Evolutionary conservation across 306 rosid species (phyloP).

Genomic region (Glycine soja): DNA sequence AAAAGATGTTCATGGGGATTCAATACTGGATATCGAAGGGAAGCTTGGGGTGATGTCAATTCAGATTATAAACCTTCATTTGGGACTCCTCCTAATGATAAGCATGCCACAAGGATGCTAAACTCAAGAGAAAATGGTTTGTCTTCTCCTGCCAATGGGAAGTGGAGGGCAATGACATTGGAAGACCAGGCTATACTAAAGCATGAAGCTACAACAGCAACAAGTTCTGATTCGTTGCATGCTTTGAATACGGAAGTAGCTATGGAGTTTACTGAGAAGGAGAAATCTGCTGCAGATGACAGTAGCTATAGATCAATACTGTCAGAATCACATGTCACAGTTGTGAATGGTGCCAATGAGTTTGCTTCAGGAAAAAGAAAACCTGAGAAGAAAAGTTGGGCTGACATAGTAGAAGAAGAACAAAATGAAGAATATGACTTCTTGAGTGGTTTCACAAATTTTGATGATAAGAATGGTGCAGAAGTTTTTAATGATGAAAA

Average conservation of each 20-base stretch:
- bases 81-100: constrained; percentile 40
- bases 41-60: constrained; percentile 52
- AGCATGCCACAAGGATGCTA: background rate
- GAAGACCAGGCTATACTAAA: constrained; percentile 35
- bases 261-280: constrained; percentile 39
- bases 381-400: constrained; percentile 84
- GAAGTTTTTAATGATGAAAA: constrained; percentile 67
- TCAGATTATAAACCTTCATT: constrained; percentile 56
- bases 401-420: constrained; percentile 93
- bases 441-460: constrained; percentile 31
- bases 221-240: constrained; percentile 12
- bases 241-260: constrained; percentile 39
- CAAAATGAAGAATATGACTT: constrained; percentile 65
- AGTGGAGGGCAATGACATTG: constrained; percentile 44
- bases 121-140: constrained; percentile 20
- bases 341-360: constrained; percentile 40
- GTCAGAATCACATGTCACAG: constrained; percentile 38
- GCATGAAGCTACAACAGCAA: constrained; percentile 33
- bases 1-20: constrained; percentile 66
- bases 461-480: constrained; percentile 40
- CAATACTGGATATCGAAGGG: constrained; percentile 55
- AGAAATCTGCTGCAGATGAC: constrained; percentile 35
- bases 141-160: constrained; percentile 36
- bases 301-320: background rate
- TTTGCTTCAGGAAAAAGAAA: constrained; percentile 38